Evolutionary conservation across 306 rosid genomes (phyloP), one percentile per base, ranked within the genome.

Genomic region (Prunus dulcis): DNA sequence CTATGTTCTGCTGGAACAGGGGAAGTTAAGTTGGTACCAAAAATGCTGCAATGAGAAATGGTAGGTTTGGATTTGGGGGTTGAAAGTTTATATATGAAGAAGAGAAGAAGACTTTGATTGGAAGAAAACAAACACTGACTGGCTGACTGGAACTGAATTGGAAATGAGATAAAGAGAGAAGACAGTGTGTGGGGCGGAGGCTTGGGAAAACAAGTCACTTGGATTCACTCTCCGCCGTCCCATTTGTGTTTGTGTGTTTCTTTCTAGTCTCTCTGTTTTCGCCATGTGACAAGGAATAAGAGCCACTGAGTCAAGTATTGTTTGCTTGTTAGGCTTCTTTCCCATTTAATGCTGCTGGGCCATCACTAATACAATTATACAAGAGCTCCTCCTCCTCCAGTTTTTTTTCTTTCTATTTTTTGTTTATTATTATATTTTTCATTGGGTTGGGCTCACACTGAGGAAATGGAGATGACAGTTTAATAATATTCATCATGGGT

Each of bases 41-140:
- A 10, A 27, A 6, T 61, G 66, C 66, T 61, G 19, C 67, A 2
- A 19, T 28, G 67, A 28, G 47, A 61, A 30, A 38, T 6, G 79
- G 72, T 9, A 18, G 67, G 6, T 22, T 27, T 25, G 52, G 46
- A 17, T 32, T 38, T 3, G 23, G 68, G 25, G 49, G 73, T 5
- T 6, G 43, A 6, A 38, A 38, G 60, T 72, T 72, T 72, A 43
- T 55, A 15, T 27, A 52, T 14, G 15, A 5, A 67, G 34, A 56
- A 38, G 43, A 38, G 65, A 34, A 56, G 65, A 34, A 79, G 75
- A 58, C 86, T 79, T 83, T 57, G 86, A 58, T 57, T n/a, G 81
- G 76, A 83, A 75, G 86, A 23, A 23, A 60, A 83, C 43, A 38
- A 38, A 20, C 76, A 46, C 6, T 20, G 60, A 50, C 17, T 4